Percentiles rank a stretch among this genome's conserved stretches.
Evolutionary conservation across 768 basidiomycete genomes (phyloP).

Genomic region (Rickenella mellea): DNA sequence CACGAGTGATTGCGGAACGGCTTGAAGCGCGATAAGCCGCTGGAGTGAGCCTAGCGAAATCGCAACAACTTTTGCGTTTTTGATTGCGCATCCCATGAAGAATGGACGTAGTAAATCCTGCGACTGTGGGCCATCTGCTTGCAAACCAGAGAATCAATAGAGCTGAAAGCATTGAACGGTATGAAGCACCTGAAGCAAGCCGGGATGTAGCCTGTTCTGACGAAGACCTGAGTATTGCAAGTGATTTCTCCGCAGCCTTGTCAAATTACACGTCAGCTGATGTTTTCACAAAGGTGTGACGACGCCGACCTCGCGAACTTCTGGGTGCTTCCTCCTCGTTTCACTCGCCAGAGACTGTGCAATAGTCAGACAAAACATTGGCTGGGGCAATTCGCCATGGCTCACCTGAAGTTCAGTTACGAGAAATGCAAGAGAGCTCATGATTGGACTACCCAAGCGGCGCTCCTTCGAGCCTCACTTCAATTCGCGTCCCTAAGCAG

Average conservation of each 20-base stretch:
- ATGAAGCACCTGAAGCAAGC: conserved; percentile 58
- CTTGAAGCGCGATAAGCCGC: conserved; percentile 78
- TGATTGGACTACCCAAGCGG: no score
- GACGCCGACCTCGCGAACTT: conserved; percentile 77
- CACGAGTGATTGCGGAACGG: conserved; percentile 73
- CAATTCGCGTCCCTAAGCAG: no score
- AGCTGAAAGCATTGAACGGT: conserved; percentile 3
- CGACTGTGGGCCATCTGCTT: conserved; percentile 65
- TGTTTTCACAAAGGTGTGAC: conserved; percentile 1
- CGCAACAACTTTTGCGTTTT: conserved; percentile 88
- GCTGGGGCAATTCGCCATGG: conserved; percentile 2
- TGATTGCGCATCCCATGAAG: conserved; percentile 90
- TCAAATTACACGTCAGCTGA: conserved; percentile 1
- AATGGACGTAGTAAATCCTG: conserved; percentile 78
- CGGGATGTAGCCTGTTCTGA: conserved; percentile 69
- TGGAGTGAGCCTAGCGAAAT: conserved; percentile 88
- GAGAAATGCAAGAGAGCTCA: conserved; percentile 19
- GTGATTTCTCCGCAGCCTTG: conserved; percentile 84
- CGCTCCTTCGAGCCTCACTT: no score
- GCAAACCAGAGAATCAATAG: conserved; percentile 2
- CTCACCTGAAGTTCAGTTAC: conserved; percentile 60
- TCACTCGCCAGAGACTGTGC: conserved; percentile 79
- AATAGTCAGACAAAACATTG: conserved; percentile 2
- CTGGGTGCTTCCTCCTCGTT: conserved; percentile 81
- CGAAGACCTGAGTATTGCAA: conserved; percentile 71